These are phyloP conservation scores for Gigaspora rosea DNA, from an alignment of 192 early-diverging fungal species.

Conservation along the genomic window DNA sequence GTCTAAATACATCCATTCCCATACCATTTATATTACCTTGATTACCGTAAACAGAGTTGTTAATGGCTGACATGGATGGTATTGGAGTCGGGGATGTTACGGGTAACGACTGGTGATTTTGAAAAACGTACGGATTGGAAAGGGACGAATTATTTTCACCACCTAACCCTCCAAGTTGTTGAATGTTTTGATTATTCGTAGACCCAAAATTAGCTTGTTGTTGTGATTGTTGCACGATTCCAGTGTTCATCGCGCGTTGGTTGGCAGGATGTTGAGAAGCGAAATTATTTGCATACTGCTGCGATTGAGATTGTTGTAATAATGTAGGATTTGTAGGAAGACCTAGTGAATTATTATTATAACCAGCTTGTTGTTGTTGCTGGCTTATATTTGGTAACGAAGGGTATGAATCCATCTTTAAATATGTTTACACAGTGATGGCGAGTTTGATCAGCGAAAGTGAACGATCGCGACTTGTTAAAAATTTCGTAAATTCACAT, in stretches of 20 bases:
- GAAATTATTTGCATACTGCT: slow-evolving; percentile 18
- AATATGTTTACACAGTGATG: too few species aligned
- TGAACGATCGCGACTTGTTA: too few species aligned
- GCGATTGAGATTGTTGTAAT: slow-evolving; percentile 2
- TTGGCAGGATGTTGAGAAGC: slow-evolving; percentile 5
- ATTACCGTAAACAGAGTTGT: neutral
- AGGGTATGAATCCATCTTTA: slow-evolving; percentile 21
- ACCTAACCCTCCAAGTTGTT: neutral
- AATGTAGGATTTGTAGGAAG: slow-evolving; percentile 6
- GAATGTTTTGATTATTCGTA: neutral
- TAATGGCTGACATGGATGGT: slow-evolving; percentile 12
- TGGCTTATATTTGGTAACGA: slow-evolving; percentile 3
- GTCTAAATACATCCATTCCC: slow-evolving; percentile 21
- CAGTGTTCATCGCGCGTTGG: neutral
- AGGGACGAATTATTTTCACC: neutral
- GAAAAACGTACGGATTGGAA: neutral
- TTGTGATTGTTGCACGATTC: slow-evolving; percentile 16
- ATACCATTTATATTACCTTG: slow-evolving; percentile 23
- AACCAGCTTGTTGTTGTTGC: slow-evolving; percentile 26
- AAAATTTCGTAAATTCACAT: too few species aligned
- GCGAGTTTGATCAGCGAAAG: too few species aligned
- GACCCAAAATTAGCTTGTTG: slow-evolving; percentile 2
- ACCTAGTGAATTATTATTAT: neutral
- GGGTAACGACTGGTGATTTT: slow-evolving; percentile 19
- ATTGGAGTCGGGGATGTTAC: neutral